phyloP scores from a whole-genome alignment of 2,329 filamentous ascomycete genomes.

The Gliomastix tumulicola region DNA sequence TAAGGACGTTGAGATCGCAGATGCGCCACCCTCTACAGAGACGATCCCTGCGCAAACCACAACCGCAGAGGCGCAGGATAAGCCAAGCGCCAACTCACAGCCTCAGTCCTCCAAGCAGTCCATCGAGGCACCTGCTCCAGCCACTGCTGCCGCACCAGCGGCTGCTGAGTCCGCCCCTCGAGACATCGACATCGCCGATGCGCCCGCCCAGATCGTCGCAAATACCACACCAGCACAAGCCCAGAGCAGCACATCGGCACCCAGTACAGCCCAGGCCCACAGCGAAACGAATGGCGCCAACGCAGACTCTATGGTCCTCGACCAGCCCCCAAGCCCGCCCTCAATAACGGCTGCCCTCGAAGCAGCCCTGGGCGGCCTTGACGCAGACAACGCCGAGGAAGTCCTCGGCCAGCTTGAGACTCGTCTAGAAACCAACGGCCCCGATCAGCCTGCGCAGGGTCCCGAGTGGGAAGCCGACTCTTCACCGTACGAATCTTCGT shows the following conservation, averaged over 20 bases:
- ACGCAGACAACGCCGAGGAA: constrained; percentile 6
- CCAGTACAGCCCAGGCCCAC: too few relatives aligned
- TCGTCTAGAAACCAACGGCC: not conserved
- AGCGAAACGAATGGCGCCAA: constrained; percentile 1
- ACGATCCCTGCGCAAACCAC: constrained; percentile 1
- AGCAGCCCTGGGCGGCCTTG: constrained; percentile 32
- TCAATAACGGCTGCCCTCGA: constrained; percentile 35
- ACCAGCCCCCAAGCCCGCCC: constrained; percentile 24
- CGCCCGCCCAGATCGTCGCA: too few relatives aligned
- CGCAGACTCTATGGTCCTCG: constrained; percentile 26
- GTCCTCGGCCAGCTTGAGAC: constrained; percentile 1
- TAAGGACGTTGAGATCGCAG: constrained; percentile 12
- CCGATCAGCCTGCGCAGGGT: constrained; percentile 10
- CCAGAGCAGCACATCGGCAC: not conserved
- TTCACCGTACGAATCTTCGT: constrained; percentile 65
- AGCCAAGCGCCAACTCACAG: too few relatives aligned
- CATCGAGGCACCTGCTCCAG: not conserved
- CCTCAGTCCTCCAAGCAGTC: too few relatives aligned
- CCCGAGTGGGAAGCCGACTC: constrained; percentile 84
- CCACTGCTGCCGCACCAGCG: not conserved
- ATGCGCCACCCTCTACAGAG: too few relatives aligned
- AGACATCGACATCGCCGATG: not conserved
- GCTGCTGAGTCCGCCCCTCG: not conserved
- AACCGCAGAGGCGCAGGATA: too few relatives aligned
- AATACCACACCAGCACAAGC: not conserved